These are phyloP conservation scores for Amaranthus cruentus DNA, from an alignment of 148 eudicot genomes.

Conservation along the genomic window DNA sequence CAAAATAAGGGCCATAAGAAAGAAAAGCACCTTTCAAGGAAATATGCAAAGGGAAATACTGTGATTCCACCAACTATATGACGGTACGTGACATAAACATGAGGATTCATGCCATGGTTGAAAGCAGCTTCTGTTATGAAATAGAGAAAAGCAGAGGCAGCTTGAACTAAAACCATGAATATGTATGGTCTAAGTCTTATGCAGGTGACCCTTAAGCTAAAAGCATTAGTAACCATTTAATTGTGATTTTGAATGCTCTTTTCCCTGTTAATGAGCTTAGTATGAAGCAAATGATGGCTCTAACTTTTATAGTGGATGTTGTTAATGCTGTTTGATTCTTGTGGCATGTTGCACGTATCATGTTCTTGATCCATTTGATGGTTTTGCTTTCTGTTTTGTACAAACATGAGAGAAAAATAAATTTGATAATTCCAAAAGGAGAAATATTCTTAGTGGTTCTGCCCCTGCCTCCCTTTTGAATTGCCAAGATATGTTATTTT, in stretches of 20 bases:
- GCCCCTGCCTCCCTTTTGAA: constrained; percentile 1
- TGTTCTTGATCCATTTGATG: constrained; percentile 28
- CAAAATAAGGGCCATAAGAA: neutral
- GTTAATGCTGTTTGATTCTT: constrained; percentile 21
- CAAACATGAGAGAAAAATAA: constrained; percentile 10
- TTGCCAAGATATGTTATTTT: constrained; percentile 10
- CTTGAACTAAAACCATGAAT: constrained; percentile 38
- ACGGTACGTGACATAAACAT: constrained; percentile 49
- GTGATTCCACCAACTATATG: constrained; percentile 35
- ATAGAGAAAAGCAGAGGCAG: constrained; percentile 40
- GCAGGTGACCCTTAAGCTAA: constrained; percentile 19
- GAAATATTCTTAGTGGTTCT: constrained; percentile 25
- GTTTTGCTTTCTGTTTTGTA: constrained; percentile 25
- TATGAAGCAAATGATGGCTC: constrained; percentile 12
- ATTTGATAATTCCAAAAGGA: constrained; percentile 14
- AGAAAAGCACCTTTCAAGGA: constrained; percentile 32
- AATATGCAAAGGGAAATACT: constrained; percentile 45
- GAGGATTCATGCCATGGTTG: constrained; percentile 41
- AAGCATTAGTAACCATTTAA: constrained; percentile 24
- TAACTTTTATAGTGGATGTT: constrained; percentile 26
- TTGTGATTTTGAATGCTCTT: constrained; percentile 12
- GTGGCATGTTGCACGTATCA: constrained; percentile 35
- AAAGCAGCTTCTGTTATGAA: constrained; percentile 49
- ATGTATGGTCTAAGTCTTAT: constrained; percentile 37
- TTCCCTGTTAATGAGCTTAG: constrained; percentile 9